Conservation (phyloP, 768 basidiomycete species). For the Lentinula raphanica region DNA sequence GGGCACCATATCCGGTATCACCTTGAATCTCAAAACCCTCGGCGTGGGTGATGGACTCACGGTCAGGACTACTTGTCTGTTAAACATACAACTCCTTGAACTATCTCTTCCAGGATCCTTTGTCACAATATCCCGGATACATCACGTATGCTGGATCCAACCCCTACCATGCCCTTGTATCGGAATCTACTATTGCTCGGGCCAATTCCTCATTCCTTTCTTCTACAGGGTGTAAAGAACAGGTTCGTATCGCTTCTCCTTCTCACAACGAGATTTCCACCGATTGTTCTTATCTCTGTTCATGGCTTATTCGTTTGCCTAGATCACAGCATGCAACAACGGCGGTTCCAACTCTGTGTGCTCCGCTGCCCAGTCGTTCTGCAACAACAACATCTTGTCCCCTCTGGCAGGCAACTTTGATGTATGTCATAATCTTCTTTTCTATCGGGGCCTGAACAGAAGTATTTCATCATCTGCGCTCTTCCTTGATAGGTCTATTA, state of each 20-base stretch:
- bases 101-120: conserved; percentile 26
- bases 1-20: conserved; percentile 38
- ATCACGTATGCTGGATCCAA: conserved; percentile 50
- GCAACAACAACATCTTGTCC: conserved; percentile 50
- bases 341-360: conserved; percentile 45
- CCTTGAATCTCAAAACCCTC: conserved; percentile 56
- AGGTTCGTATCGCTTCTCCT: conserved; percentile 36
- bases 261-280: no score
- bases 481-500: conserved; percentile 37
- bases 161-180: conserved; percentile 53
- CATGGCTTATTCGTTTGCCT: neutral
- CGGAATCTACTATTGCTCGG: conserved; percentile 29
- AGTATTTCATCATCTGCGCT: neutral
- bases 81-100: neutral
- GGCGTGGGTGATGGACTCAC: conserved; percentile 62
- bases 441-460: neutral
- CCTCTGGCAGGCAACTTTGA: conserved; percentile 53
- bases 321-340: conserved; percentile 52
- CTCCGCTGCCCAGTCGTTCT: conserved; percentile 51
- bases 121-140: conserved; percentile 55
- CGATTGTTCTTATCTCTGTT: no score
- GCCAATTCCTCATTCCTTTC: conserved; percentile 41
- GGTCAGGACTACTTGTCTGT: conserved; percentile 24
- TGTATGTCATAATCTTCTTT: conserved; percentile 23
- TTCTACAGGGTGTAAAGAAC: conserved; percentile 43